These are phyloP conservation scores for Tylopilus sp. DNA, from an alignment of 768 basidiomycete genomes.

Conservation along the genomic window DNA sequence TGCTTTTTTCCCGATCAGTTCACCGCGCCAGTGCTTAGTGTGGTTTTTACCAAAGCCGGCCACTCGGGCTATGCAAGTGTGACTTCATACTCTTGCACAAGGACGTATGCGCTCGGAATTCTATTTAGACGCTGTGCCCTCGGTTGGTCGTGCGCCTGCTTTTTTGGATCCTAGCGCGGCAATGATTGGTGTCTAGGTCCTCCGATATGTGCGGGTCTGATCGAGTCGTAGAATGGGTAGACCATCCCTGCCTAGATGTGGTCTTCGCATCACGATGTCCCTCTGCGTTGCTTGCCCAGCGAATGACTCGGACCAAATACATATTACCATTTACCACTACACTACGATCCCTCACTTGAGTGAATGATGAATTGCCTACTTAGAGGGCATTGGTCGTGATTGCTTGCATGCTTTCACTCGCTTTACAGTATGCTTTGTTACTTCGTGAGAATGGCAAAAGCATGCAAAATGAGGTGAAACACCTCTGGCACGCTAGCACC, in stretches of 20 bases:
- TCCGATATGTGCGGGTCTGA: conserved; percentile 6
- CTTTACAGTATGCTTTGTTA: too few relatives aligned
- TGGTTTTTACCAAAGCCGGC: conserved; percentile 4
- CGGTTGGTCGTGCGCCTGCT: not conserved
- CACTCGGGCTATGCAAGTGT: not conserved
- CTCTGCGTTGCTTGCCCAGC: not conserved
- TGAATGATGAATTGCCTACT: too few relatives aligned
- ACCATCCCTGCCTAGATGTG: not conserved
- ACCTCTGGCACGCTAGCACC: too few relatives aligned
- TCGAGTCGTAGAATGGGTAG: not conserved
- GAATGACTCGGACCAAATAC: too few relatives aligned
- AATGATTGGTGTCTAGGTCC: conserved; percentile 1
- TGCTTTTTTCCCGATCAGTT: conserved; percentile 17
- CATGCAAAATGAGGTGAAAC: too few relatives aligned
- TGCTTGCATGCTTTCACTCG: too few relatives aligned
- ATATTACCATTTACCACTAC: too few relatives aligned
- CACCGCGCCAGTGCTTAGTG: not conserved
- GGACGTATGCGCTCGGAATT: not conserved
- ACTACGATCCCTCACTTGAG: too few relatives aligned
- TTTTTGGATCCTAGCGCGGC: conserved; percentile 4
- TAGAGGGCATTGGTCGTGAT: too few relatives aligned
- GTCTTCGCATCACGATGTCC: not conserved
- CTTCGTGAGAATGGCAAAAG: too few relatives aligned
- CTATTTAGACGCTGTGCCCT: not conserved
- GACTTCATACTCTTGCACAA: not conserved